Conservation (phyloP, 495 filamentous ascomycete species). For the Aspergillus diversus region DNA sequence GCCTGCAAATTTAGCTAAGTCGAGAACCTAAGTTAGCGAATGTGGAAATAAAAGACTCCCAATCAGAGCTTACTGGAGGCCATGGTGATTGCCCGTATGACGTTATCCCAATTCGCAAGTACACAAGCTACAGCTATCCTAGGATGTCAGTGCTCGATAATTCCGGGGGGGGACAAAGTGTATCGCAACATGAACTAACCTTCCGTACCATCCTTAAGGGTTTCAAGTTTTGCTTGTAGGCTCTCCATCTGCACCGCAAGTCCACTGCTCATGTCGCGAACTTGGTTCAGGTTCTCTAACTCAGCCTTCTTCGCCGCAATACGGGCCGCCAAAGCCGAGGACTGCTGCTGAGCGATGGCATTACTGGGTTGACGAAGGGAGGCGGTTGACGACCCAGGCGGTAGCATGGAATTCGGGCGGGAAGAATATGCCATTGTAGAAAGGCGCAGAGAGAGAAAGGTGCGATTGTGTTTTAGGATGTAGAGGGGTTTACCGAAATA, state of each 20-base stretch:
- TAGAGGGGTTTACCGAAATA: too few relatives aligned
- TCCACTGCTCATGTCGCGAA: conserved; percentile 85
- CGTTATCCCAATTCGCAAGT: conserved; percentile 94
- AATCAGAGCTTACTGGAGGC: conserved; percentile 75
- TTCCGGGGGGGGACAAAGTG: too few relatives aligned
- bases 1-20: conserved; percentile 22
- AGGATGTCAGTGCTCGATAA: too few relatives aligned
- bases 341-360: conserved; percentile 62
- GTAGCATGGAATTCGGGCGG: conserved; percentile 49
- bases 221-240: conserved; percentile 83
- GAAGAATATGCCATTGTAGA: conserved; percentile 59
- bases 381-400: conserved; percentile 32
- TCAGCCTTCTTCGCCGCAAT: conserved; percentile 94
- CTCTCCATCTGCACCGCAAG: conserved; percentile 90
- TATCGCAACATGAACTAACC: conserved; percentile 49
- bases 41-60: background rate
- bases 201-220: conserved; percentile 91
- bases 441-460: background rate
- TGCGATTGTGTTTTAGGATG: too few relatives aligned
- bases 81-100: conserved; percentile 91
- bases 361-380: conserved; percentile 43
- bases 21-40: background rate
- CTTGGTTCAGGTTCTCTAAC: conserved; percentile 82
- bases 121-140: conserved; percentile 83
- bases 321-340: conserved; percentile 78